Evolutionary conservation across 495 filamentous ascomycete species (phyloP).

Genomic region (Friedmanniomyces simplex): DNA sequence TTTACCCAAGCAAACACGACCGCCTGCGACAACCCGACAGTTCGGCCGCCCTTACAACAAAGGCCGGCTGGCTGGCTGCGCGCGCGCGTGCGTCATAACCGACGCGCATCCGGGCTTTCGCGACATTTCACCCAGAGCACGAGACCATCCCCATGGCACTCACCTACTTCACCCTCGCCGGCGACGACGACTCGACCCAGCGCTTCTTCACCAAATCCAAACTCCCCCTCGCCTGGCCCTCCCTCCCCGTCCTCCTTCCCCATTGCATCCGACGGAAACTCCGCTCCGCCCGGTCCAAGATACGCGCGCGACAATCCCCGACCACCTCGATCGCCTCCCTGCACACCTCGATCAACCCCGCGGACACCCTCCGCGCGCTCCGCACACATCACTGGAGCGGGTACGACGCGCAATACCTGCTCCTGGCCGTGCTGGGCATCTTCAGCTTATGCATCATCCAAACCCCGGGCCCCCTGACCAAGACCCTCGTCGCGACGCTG

Average conservation of each 20-base stretch:
- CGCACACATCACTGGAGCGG: conserved; percentile 68
- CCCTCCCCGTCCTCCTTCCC: conserved; percentile 48
- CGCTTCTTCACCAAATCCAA: conserved; percentile 8
- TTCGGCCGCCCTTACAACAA: too few relatives aligned
- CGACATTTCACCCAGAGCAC: too few relatives aligned
- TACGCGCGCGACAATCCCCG: conserved; percentile 61
- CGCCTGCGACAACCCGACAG: too few relatives aligned
- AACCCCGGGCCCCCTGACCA: conserved; percentile 57
- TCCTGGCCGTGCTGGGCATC: conserved; percentile 59
- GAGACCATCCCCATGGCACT: too few relatives aligned
- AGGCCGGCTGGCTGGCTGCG: too few relatives aligned
- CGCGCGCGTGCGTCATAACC: too few relatives aligned
- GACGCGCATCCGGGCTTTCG: too few relatives aligned
- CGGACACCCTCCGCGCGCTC: conserved; percentile 60
- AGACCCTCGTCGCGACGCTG: conserved; percentile 56
- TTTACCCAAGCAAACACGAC: too few relatives aligned
- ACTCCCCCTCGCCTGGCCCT: conserved; percentile 30
- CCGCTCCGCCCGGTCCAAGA: conserved; percentile 47
- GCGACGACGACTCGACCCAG: too few relatives aligned
- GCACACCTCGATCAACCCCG: conserved; percentile 68
- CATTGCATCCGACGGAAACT: conserved; percentile 63
- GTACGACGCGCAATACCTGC: conserved; percentile 77
- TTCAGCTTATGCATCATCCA: conserved; percentile 77
- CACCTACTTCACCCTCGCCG: too few relatives aligned
- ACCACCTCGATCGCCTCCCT: conserved; percentile 63